These are phyloP conservation scores for Penicillium brevicompactum DNA, from an alignment of 2,329 filamentous ascomycete genomes.

Conservation along the genomic window DNA sequence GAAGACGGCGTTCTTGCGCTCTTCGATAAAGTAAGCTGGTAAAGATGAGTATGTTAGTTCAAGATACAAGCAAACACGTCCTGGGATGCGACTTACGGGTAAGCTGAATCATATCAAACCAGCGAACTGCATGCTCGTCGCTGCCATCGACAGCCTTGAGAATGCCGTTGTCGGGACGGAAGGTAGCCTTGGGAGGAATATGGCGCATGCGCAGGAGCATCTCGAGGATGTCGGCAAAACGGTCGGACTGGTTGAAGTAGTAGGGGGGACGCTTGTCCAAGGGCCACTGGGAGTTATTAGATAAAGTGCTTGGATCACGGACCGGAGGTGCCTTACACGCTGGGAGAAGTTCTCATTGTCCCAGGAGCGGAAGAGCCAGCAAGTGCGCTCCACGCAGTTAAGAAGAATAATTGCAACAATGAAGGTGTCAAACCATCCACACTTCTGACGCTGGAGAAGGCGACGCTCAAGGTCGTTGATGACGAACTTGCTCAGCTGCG, in stretches of 20 bases:
- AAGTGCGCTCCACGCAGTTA: slow-evolving; percentile 62
- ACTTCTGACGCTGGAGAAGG: slow-evolving; percentile 60
- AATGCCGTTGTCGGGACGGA: slow-evolving; percentile 41
- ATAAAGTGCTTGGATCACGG: not conserved
- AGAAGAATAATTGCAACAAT: slow-evolving; percentile 61
- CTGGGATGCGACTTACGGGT: slow-evolving; percentile 35
- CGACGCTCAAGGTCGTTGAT: slow-evolving; percentile 64
- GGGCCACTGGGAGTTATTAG: slow-evolving; percentile 48
- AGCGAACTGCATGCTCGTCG: slow-evolving; percentile 40
- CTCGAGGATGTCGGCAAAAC: slow-evolving; percentile 59
- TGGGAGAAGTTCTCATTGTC: slow-evolving; percentile 44
- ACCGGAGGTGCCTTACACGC: slow-evolving; percentile 29
- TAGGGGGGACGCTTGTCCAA: slow-evolving; percentile 54
- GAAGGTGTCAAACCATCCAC: slow-evolving; percentile 61
- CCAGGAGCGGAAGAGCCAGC: slow-evolving; percentile 60
- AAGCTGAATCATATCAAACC: slow-evolving; percentile 46
- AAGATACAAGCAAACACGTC: not conserved
- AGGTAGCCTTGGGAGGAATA: slow-evolving; percentile 44
- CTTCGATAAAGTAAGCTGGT: slow-evolving; percentile 41
- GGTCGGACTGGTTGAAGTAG: slow-evolving; percentile 58
- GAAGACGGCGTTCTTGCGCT: slow-evolving; percentile 41
- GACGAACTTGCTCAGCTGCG: slow-evolving; percentile 54
- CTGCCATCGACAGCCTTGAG: slow-evolving; percentile 42
- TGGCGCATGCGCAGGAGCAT: slow-evolving; percentile 62
- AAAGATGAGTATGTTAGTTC: slow-evolving; percentile 5